Evolutionary conservation across 768 basidiomycete species (phyloP).

Genomic region (Leucocoprinus sp.): DNA sequence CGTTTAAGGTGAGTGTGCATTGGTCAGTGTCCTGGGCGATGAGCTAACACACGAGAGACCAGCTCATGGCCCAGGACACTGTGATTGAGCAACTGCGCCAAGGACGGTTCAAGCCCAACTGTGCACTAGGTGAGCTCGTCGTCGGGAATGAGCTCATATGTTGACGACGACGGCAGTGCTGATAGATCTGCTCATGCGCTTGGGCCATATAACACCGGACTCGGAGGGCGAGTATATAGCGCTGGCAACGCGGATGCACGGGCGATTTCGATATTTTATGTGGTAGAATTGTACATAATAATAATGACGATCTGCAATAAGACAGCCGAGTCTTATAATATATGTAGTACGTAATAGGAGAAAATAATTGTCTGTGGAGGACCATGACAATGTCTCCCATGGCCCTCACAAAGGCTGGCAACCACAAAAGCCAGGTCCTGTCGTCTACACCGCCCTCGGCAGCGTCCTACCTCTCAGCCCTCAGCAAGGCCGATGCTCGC

Average conservation of each 20-base stretch:
- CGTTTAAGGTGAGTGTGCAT: slow-evolving; percentile 57
- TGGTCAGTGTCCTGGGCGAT: not conserved
- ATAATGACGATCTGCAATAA: too few relatives aligned
- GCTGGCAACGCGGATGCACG: slow-evolving; percentile 68
- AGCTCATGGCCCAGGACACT: slow-evolving; percentile 62
- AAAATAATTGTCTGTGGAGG: too few relatives aligned
- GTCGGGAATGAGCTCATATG: not conserved
- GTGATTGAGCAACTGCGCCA: slow-evolving; percentile 56
- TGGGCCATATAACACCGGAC: slow-evolving; percentile 80
- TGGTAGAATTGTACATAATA: slow-evolving; percentile 37
- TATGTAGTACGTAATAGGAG: too few relatives aligned
- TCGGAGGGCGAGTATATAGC: slow-evolving; percentile 79
- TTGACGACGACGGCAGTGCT: slow-evolving; percentile 42
- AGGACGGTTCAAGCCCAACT: slow-evolving; percentile 89
- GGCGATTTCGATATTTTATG: slow-evolving; percentile 53
- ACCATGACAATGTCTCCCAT: slow-evolving; percentile 61
- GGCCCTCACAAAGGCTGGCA: slow-evolving; percentile 50
- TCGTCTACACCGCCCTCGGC: slow-evolving; percentile 28
- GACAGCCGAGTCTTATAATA: too few relatives aligned
- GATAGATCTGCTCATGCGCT: slow-evolving; percentile 83
- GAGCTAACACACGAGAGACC: not conserved
- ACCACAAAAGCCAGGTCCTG: slow-evolving; percentile 29
- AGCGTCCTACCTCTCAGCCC: slow-evolving; percentile 34
- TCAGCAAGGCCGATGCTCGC: slow-evolving; percentile 52
- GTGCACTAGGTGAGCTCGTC: slow-evolving; percentile 58